phyloP scores from a whole-genome alignment of 2,329 filamentous ascomycete genomes.

The Hypomyces rosellus region DNA sequence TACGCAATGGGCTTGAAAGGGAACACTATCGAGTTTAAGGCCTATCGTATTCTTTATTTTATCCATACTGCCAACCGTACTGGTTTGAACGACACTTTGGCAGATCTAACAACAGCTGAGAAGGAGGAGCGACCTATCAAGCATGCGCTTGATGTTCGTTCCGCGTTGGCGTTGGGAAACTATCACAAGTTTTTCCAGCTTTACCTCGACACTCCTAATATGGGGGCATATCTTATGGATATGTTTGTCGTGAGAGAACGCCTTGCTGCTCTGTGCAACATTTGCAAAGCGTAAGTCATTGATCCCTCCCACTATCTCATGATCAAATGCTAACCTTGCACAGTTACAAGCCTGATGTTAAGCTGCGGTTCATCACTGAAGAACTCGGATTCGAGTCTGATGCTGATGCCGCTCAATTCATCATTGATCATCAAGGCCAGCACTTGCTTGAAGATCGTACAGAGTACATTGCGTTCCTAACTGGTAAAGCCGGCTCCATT shows the following conservation, averaged over 20 bases:
- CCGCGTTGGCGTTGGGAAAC: slow-evolving; percentile 85
- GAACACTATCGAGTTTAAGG: slow-evolving; percentile 92
- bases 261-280: slow-evolving; percentile 79
- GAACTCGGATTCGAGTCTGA: slow-evolving; percentile 95
- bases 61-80: slow-evolving; percentile 98
- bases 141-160: slow-evolving; percentile 87
- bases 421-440: slow-evolving; percentile 73
- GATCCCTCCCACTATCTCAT: background rate
- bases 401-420: slow-evolving; percentile 82
- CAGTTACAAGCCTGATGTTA: slow-evolving; percentile 89
- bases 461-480: slow-evolving; percentile 66
- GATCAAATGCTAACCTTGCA: slow-evolving; percentile 36
- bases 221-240: slow-evolving; percentile 98
- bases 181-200: slow-evolving; percentile 98
- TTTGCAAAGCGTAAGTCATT: slow-evolving; percentile 82
- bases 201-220: slow-evolving; percentile 88
- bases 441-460: slow-evolving; percentile 70
- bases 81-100: slow-evolving; percentile 95
- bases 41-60: slow-evolving; percentile 99
- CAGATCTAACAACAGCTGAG: slow-evolving; percentile 97
- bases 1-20: slow-evolving; percentile 84
- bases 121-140: slow-evolving; percentile 79
- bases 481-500: slow-evolving; percentile 62
- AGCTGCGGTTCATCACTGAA: slow-evolving; percentile 86
- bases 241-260: slow-evolving; percentile 97